A percentile compares a stretch with the other conserved stretches of the same genome.
Conservation (phyloP, 1,284 basidiomycete species). For the Cutaneotrichosporon daszewskae region DNA sequence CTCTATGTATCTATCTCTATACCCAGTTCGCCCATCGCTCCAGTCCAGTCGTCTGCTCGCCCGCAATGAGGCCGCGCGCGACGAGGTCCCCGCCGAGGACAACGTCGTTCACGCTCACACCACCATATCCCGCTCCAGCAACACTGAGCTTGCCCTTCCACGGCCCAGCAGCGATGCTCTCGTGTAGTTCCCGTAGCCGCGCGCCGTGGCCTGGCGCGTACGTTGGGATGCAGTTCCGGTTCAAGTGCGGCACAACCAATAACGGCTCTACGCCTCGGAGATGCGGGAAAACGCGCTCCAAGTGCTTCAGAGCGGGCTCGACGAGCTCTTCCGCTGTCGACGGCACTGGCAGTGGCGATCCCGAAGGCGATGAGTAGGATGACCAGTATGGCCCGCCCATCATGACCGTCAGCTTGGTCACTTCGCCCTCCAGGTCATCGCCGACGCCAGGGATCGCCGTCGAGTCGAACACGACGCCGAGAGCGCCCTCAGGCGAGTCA, state of each 20-base stretch:
- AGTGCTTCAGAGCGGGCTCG: slow-evolving; percentile 46
- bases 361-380: slow-evolving; percentile 27
- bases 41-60: slow-evolving; percentile 35
- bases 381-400: slow-evolving; percentile 72
- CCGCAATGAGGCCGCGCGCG: slow-evolving; percentile 25
- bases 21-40: slow-evolving; percentile 35
- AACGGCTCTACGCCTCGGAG: slow-evolving; percentile 40
- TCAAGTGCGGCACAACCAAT: slow-evolving; percentile 55
- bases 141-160: slow-evolving; percentile 65
- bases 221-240: slow-evolving; percentile 75
- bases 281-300: slow-evolving; percentile 54
- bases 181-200: slow-evolving; percentile 61
- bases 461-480: slow-evolving; percentile 81
- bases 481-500: slow-evolving; percentile 50
- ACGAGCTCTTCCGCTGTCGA: slow-evolving; percentile 19
- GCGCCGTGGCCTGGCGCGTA: slow-evolving; percentile 66
- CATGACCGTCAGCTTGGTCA: slow-evolving; percentile 80
- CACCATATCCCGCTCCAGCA: slow-evolving; percentile 78
- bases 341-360: slow-evolving; percentile 11
- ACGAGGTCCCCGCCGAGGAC: slow-evolving; percentile 61
- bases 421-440: slow-evolving; percentile 16
- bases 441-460: slow-evolving; percentile 61
- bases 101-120: slow-evolving; percentile 87
- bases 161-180: slow-evolving; percentile 48
- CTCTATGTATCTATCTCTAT: slow-evolving; percentile 2